phyloP scores from a whole-genome alignment of 257 asterid species.

The Nyctanthes arbortristis region DNA sequence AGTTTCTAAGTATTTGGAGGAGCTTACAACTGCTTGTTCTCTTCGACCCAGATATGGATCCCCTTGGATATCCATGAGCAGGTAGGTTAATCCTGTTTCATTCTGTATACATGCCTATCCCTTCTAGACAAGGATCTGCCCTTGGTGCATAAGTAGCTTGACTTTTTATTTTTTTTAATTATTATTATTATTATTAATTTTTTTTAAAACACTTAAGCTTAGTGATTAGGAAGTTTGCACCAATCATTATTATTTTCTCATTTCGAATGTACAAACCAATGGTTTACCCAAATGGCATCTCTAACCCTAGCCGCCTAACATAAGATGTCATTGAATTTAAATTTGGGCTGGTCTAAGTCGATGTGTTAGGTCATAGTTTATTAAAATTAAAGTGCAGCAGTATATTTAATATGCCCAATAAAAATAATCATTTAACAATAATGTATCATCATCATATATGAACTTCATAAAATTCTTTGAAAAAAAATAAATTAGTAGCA shows the following conservation, averaged over 20 bases:
- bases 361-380: too few species aligned
- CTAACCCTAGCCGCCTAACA: too few species aligned
- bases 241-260: conserved; percentile 8
- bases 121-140: neutral
- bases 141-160: conserved; percentile 14
- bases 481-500: too few species aligned
- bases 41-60: conserved; percentile 56
- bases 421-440: too few species aligned
- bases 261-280: neutral
- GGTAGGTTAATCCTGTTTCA: conserved; percentile 44
- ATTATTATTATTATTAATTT: too few species aligned
- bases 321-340: too few species aligned
- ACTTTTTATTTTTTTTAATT: neutral
- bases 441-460: too few species aligned
- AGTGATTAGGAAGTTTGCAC: neutral
- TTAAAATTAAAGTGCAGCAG: too few species aligned
- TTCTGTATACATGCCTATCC: neutral
- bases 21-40: conserved; percentile 54
- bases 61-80: conserved; percentile 73
- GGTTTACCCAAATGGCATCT: neutral
- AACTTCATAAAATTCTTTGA: too few species aligned
- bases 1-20: conserved; percentile 74
- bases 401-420: too few species aligned
- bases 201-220: conserved; percentile 12
- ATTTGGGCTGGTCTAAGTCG: too few species aligned